Conservation (phyloP, 75 land plant species). For the Isoetes taiwanensis region DNA sequence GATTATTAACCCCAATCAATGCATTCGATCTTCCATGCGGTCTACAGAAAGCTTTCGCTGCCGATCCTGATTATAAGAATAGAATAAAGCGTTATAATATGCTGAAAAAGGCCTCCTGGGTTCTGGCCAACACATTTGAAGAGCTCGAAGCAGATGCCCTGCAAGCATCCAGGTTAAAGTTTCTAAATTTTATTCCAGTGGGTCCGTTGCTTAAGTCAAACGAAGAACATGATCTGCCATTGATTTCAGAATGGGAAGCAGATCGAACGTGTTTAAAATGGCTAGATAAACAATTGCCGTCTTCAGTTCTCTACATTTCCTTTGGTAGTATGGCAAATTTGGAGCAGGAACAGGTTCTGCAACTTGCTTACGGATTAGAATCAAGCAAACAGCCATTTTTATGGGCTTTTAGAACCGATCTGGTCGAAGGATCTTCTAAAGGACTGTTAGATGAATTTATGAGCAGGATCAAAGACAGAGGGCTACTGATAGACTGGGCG, state of each 20-base stretch:
- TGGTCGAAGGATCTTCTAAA: background rate
- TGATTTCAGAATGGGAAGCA: background rate
- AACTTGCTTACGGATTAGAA: background rate
- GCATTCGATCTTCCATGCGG: background rate
- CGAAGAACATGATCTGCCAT: background rate
- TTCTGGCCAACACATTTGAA: background rate
- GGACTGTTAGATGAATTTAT: no score
- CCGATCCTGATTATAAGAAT: background rate
- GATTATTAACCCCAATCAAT: background rate
- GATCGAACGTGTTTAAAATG: background rate
- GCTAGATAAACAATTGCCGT: background rate
- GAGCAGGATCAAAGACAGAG: conserved; percentile 23
- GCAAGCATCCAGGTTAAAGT: background rate
- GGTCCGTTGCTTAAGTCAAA: background rate
- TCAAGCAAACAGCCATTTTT: background rate
- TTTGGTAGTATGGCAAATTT: background rate
- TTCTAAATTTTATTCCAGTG: background rate
- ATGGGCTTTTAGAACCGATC: background rate
- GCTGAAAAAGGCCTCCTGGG: background rate
- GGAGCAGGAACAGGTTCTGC: background rate
- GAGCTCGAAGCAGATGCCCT: background rate
- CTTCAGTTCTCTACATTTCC: conserved; percentile 3
- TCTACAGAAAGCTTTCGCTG: background rate
- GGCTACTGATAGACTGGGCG: conserved; percentile 47
- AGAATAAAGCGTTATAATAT: background rate